Conservation (phyloP, 225 moss, liverwort and hornwort species). For the Asterella californica region DNA sequence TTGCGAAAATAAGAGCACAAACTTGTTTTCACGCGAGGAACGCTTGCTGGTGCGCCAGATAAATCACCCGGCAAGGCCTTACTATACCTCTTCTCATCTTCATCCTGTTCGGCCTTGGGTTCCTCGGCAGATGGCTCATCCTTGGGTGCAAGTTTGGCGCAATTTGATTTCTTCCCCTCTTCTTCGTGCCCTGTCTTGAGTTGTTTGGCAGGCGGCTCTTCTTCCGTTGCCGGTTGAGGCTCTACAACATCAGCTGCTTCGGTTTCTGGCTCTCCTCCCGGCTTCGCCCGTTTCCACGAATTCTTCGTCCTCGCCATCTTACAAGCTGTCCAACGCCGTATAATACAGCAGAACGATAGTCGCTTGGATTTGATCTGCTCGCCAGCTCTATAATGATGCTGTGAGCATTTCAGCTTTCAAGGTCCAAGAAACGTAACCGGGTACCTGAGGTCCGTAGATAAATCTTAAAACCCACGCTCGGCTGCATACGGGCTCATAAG, state of each 20-base stretch:
- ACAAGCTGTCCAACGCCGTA: neutral
- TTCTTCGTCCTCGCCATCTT: neutral
- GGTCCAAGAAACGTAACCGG: neutral
- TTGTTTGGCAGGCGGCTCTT: conserved; percentile 37
- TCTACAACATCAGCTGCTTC: conserved; percentile 6
- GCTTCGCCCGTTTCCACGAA: neutral
- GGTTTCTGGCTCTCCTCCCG: neutral
- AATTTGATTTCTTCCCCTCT: neutral
- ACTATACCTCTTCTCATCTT: neutral
- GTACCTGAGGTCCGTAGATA: neutral
- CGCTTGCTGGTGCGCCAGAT: conserved; percentile 27
- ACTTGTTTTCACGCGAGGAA: conserved; percentile 64
- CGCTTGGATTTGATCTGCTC: neutral
- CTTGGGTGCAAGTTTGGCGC: neutral
- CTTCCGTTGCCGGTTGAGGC: conserved; percentile 21
- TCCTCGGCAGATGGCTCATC: neutral
- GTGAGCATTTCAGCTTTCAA: neutral
- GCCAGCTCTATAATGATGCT: conserved; percentile 1
- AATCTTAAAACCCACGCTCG: neutral
- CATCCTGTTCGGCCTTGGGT: conserved; percentile 4
- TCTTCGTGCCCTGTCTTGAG: conserved; percentile 7
- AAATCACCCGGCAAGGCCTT: conserved; percentile 25
- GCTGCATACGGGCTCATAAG: neutral
- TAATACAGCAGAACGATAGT: neutral
- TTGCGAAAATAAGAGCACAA: conserved; percentile 94